A percentile compares a stretch with the other conserved stretches of the same genome.
Evolutionary conservation across 2,329 filamentous ascomycete genomes (phyloP).

Genomic region (Magnaporthiopsis incrustans): DNA sequence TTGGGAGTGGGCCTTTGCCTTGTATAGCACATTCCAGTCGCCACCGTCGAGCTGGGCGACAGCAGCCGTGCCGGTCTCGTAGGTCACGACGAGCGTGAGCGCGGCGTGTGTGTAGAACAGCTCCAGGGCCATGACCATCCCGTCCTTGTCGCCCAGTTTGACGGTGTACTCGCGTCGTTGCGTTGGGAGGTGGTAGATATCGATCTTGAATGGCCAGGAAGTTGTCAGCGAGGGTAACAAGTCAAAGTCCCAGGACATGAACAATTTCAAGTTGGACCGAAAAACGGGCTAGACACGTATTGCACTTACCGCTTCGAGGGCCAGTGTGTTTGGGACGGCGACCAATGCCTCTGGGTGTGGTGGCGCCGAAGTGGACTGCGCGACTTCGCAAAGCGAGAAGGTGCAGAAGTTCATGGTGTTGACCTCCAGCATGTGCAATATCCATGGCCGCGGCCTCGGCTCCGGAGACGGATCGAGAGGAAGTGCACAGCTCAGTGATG

Average conservation of each 20-base stretch:
- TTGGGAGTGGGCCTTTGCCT: constrained; percentile 62
- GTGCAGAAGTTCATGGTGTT: constrained; percentile 95
- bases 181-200: constrained; percentile 75
- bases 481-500: constrained; percentile 55
- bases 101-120: constrained; percentile 37
- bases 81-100: constrained; percentile 65
- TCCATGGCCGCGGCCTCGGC: constrained; percentile 62
- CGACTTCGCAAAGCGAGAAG: constrained; percentile 43
- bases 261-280: no score
- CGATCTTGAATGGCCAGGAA: constrained; percentile 41
- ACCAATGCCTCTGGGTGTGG: constrained; percentile 39
- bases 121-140: constrained; percentile 83
- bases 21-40: constrained; percentile 49
- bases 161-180: constrained; percentile 59
- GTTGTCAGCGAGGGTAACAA: constrained; percentile 9
- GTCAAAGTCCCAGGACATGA: not conserved
- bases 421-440: constrained; percentile 75
- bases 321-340: constrained; percentile 71
- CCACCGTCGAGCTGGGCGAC: constrained; percentile 47
- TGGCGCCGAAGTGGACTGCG: constrained; percentile 8
- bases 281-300: not conserved
- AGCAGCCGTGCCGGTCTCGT: constrained; percentile 74
- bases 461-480: constrained; percentile 56
- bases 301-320: constrained; percentile 56
- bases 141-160: constrained; percentile 43